Base-by-base conservation (phyloP, 2,329 filamentous ascomycete genomes). In the Exserohilum turcica region DNA sequence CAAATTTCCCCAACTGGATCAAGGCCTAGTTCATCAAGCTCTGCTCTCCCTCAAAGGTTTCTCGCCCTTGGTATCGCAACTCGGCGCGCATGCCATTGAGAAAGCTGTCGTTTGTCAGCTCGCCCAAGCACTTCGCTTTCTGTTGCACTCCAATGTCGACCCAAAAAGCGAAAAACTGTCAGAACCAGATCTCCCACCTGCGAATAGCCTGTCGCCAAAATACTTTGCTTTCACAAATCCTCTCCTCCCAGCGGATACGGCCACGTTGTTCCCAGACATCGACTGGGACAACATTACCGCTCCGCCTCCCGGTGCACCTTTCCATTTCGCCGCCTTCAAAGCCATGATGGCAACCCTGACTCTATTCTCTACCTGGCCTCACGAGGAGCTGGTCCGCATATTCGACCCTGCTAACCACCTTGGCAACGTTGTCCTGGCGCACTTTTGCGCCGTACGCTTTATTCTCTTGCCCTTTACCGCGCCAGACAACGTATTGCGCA, bases 361-460 rank as follows among this genome's bases (percentile, higher is more conserved):
- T 3, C 55, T 66, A 21, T 54, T 66, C 38, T 46, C 58, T 8
- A 63, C 61, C 13, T 65, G 57, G 56, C 64, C 64, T 10, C 60
- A 61, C 2, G 56, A 62, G 3, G 46, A 35, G 4, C 48, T 67
- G 7, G 43, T 63, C 5, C 44, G 52, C n/a, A 32, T 67, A 2
- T 52, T 66, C 19, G 56, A 57, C 2, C 51, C 47, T 2, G 43
- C 45, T 0, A 65, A 63, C 12, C 55, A 50, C 12, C 32, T 67
- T 15, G 54, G 61, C 6, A 54, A 56, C 18, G 40, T 66, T 12
- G 18, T 66, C 35, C 39, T 66, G 48, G 57, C 54, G 6, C 57
- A 65, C 31, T 65, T 61, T 35, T 48, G 28, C 50, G 50, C 55
- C 13, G 38, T 65, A 3, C 59, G 60, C 6, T 60, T 57, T 47